Evolutionary conservation across 2,329 filamentous ascomycete genomes (phyloP).

Genomic region (Apiospora rasikravindrae): DNA sequence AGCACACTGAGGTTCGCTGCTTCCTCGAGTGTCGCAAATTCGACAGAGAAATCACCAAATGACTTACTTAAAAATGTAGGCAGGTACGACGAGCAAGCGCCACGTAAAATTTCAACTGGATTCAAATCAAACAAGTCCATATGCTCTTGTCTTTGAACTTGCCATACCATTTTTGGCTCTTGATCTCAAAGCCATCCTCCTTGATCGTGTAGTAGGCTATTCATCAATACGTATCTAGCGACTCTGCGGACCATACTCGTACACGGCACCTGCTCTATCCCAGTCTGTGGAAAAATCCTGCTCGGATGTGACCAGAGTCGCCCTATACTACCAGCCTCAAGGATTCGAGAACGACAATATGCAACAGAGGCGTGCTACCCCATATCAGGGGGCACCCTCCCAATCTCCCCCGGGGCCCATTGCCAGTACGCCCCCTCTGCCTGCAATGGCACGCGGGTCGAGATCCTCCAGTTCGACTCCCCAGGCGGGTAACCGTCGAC

Average conservation of each 20-base stretch:
- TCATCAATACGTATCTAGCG: neutral
- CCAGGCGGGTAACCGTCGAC: neutral
- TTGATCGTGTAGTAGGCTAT: neutral
- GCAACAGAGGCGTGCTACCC: neutral
- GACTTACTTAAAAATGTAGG: neutral
- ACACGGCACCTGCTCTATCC: neutral
- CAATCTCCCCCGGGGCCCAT: neutral
- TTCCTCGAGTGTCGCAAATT: neutral
- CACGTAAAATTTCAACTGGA: too few relatives aligned
- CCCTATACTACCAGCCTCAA: neutral
- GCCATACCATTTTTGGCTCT: neutral
- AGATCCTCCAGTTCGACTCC: slow-evolving; percentile 2
- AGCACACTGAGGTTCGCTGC: neutral
- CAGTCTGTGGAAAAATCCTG: neutral
- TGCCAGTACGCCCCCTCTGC: slow-evolving; percentile 5
- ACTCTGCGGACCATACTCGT: neutral
- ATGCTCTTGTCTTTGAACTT: neutral
- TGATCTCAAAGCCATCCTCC: neutral
- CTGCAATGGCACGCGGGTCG: neutral
- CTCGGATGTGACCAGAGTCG: neutral
- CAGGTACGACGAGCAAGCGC: neutral
- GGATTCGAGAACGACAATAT: neutral
- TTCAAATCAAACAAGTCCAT: neutral
- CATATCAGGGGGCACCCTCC: neutral
- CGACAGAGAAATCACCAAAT: neutral